Base-by-base conservation (phyloP, 805 yeast species). In the Candida tallmaniae region DNA sequence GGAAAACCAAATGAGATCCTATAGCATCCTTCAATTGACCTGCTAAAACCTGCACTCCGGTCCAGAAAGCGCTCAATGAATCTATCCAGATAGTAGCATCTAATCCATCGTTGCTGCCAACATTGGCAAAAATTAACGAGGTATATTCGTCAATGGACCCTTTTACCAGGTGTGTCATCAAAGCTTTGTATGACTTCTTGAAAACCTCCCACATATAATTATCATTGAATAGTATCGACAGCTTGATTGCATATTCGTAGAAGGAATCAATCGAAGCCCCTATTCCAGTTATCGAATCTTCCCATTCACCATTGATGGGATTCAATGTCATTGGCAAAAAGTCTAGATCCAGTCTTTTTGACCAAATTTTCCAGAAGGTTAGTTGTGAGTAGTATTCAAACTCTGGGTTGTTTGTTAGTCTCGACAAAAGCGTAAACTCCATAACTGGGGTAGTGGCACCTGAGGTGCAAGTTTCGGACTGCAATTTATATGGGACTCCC, bases 221-320 rank as follows among this genome's bases (percentile, higher is more conserved):
- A 50, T 83, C 76, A 38, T 60, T 42, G 40, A 88, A 86, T 10
- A 89, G 51, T 8, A 89, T 71, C 2, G 88, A 65, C 14, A 80
- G 78, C 52, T 89, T 89, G 27, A 86, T 67, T 0, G 95, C 83
- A 56, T 88, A 85, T 51, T 89, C 97, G 52, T 81, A 89, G 50
- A 85, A 85, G 0, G 96, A 86, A 56, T 89, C 97, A 11, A 86
- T 74, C 2, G 95, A 83, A 0, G 97, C 97, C 2, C 97, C 97
- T 7, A 84, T 70, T 0, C 96, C 96, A 0, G 93, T 76, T 26
- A 78, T 58, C 0, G 70, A 53, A 36, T 81, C 81, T 26, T 65
- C 58, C 76, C 85, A 78, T 24, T 54, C 50, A 23, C 78, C 76
- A 0, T 66, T 57, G 1, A 65, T 48, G 0, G 89, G 81, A 40